Base-by-base conservation (phyloP, 306 rosid species). In the Cucurbita argyrosperma region DNA sequence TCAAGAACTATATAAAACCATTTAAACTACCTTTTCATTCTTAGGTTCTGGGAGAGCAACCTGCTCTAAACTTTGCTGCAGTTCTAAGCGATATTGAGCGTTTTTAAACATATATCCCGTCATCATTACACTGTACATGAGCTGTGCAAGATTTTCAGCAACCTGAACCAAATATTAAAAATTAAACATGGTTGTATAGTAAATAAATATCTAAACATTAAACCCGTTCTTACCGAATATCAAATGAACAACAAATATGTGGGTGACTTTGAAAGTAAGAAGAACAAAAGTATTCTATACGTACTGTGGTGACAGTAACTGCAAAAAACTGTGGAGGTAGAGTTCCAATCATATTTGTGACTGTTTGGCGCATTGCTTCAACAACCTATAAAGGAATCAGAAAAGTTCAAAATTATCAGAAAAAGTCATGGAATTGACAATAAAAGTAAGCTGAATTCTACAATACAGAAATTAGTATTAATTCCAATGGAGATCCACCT, bases 71-170 rank as follows among this genome's bases (percentile, higher is more conserved):
- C 97, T 77, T 77, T 94, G 95, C 78, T 94, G 99, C 84, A 94
- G 84, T 76, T 94, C 99, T 85, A 94, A 76, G 51, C 99, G 93
- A 77, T 89, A 77, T 81, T 91, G 99, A 10, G 96, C 99, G 82
- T 94, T 94, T 83, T 83, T 90, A 81, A 94, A 94, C 95, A 94
- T 94, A 73, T 94, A 94, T 64, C 97, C 99, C 55, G 99, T 94
- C 99, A 94, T 94, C 87, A 94, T 85, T 77, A 91, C 86, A 79
- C 99, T 94, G 84, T 94, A 94, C 99, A 94, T 94, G 74, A 94
- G 97, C 65, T 94, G 99, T 11, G 99, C 99, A 46, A 94, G 91
- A 83, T 94, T 94, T 83, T 94, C 99, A 42, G 99, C 99, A 47
- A 94, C 99, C 99, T 91, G 83, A 77, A 84, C 77, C 58, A 57